Conservation (phyloP, 805 yeast species). For the Suhomyces vadensis region DNA sequence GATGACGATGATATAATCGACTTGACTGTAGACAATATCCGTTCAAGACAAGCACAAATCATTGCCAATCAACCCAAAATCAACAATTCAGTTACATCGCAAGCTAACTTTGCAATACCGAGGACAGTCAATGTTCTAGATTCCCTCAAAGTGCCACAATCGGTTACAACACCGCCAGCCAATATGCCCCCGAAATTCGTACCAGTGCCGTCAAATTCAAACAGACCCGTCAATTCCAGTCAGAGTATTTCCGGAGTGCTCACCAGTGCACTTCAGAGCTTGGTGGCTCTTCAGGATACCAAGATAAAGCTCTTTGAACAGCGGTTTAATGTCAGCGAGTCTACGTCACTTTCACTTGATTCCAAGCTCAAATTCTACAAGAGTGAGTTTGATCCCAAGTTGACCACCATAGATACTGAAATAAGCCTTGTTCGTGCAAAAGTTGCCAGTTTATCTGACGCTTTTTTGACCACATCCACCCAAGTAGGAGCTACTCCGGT, state of each 20-base stretch:
- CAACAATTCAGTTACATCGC: background rate
- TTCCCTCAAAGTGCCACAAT: background rate
- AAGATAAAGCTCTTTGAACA: slow-evolving; percentile 15
- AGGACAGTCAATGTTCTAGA: background rate
- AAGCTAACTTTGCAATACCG: background rate
- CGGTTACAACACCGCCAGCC: background rate
- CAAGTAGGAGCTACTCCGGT: background rate
- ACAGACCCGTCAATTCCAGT: background rate
- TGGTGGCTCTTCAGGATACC: slow-evolving; percentile 7
- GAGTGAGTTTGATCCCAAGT: slow-evolving; percentile 26
- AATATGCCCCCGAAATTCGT: background rate
- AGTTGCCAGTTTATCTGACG: background rate
- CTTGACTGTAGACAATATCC: background rate
- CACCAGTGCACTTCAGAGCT: background rate
- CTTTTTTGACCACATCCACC: slow-evolving; percentile 1
- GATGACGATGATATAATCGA: slow-evolving; percentile 5
- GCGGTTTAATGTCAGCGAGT: slow-evolving; percentile 33
- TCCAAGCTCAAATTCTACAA: slow-evolving; percentile 31
- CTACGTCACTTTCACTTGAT: slow-evolving; percentile 40
- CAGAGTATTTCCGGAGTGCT: background rate
- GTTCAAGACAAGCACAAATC: too few relatives aligned
- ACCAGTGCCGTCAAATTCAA: background rate
- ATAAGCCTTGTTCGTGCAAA: slow-evolving; percentile 3
- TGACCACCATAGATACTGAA: slow-evolving; percentile 8
- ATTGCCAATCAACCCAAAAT: background rate